Evolutionary conservation across 2,329 filamentous ascomycete species (phyloP), one percentile per base, ranked within the genome.

Genomic region (Berkeleyomyces rouxiae): DNA sequence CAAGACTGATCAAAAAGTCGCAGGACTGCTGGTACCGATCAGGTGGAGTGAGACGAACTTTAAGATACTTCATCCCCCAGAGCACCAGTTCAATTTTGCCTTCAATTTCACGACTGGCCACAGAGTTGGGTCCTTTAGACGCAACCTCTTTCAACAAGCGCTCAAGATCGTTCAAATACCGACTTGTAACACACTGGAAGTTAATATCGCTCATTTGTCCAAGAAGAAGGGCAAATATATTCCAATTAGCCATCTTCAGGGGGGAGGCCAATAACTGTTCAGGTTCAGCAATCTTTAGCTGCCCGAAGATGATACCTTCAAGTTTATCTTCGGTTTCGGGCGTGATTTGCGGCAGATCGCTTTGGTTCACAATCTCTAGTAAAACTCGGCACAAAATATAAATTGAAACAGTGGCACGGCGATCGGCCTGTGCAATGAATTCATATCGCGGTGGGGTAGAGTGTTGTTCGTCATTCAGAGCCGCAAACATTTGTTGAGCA

Each of bases 151-250:
- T 85, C 60, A 96, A 84, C 7, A 86, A 87, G 40, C 79, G 79
- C 63, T 90, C 88, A 4, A 99, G 78, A 70, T 97, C 91, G 39
- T 80, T 77, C 55, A 95, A 78, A 70, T 95, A 99, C 58, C 89
- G 84, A 62, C 84, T 82, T 3, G 89, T 85, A 55, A 99, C 91
- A 63, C 85, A 88, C 13, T 83, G 77, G 71, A 99, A 97, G 70
- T 95, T 92, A 67, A 93, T 85, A 53, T 88, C 87, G 73, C 93
- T 96, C 88, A 99, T 96, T 46, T 91, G 87, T n/a, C 95, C 93
- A 0, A 99, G 81, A 3, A 99, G 77, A 69, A 96, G 88, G 23
- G 90, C 86, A 71, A 96, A 96, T 2, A 99, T 84, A 64, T 89
- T 88, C 92, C 92, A 99, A 69, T 99, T 99, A 11, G 93, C 88